phyloP scores from a whole-genome alignment of 768 basidiomycete species.

The Pholiota conissans region DNA sequence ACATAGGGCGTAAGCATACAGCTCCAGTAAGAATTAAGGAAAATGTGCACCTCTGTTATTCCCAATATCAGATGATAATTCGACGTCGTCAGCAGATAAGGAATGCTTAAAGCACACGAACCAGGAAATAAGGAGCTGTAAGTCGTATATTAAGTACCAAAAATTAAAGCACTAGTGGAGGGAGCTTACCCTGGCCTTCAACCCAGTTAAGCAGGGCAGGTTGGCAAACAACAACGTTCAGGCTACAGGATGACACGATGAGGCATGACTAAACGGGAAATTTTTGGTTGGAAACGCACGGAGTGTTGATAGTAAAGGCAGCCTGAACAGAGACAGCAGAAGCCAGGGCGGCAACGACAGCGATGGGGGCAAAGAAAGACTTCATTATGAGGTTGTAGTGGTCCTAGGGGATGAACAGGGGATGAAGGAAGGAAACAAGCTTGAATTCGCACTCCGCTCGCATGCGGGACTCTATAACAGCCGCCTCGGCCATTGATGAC shows the following conservation, averaged over 20 bases:
- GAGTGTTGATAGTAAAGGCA: constrained; percentile 24
- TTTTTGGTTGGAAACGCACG: constrained; percentile 16
- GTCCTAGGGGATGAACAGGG: not conserved
- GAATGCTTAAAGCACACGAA: constrained; percentile 16
- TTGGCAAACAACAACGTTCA: constrained; percentile 24
- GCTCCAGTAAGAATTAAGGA: not conserved
- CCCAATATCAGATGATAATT: not conserved
- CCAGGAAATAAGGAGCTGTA: constrained; percentile 29
- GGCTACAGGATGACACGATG: constrained; percentile 12
- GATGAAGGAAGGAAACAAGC: not conserved
- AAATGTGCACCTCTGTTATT: constrained; percentile 14
- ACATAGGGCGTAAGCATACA: not conserved
- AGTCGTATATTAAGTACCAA: no score
- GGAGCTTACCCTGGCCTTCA: constrained; percentile 23
- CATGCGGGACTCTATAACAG: constrained; percentile 4
- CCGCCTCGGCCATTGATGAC: not conserved
- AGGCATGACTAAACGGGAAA: not conserved
- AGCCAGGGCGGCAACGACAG: constrained; percentile 16
- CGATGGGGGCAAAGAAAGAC: constrained; percentile 20
- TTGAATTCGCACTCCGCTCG: constrained; percentile 6
- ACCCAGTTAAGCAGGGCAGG: constrained; percentile 24
- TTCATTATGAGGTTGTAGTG: constrained; percentile 18
- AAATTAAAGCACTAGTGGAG: no score
- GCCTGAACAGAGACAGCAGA: constrained; percentile 23
- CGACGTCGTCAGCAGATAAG: not conserved